Evolutionary conservation across 2,329 filamentous ascomycete genomes (phyloP).

Genomic region (Leptographium lundbergii): DNA sequence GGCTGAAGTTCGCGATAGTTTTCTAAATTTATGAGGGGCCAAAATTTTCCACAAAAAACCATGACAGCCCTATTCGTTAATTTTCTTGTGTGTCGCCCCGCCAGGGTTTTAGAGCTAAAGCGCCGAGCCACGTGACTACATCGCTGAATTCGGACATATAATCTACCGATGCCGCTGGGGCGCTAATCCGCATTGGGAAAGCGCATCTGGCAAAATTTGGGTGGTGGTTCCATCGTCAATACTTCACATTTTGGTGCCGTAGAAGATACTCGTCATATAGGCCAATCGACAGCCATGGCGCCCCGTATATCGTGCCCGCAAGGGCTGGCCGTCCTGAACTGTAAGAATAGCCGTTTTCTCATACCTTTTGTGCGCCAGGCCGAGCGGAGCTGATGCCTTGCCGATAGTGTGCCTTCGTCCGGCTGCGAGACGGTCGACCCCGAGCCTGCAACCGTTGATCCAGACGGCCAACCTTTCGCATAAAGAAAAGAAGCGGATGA

Average conservation of each 20-base stretch:
- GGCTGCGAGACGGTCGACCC: slow-evolving; percentile 28
- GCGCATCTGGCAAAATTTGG: slow-evolving; percentile 6
- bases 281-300: slow-evolving; percentile 41
- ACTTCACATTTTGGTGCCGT: background rate
- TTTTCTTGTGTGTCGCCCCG: slow-evolving; percentile 7
- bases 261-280: background rate
- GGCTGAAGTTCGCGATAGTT: slow-evolving; percentile 4
- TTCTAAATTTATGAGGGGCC: slow-evolving; percentile 9
- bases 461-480: slow-evolving; percentile 52
- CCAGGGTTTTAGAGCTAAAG: slow-evolving; percentile 3
- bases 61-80: slow-evolving; percentile 8
- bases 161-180: background rate
- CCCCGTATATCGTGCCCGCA: slow-evolving; percentile 50
- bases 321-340: slow-evolving; percentile 44
- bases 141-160: background rate
- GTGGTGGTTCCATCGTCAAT: slow-evolving; percentile 1
- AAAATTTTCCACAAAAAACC: slow-evolving; percentile 7
- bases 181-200: slow-evolving; percentile 2
- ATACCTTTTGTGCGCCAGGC: slow-evolving; percentile 11
- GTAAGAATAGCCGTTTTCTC: slow-evolving; percentile 31
- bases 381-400: slow-evolving; percentile 1
- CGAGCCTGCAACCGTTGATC: slow-evolving; percentile 43
- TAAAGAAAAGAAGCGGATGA: slow-evolving; percentile 51
- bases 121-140: slow-evolving; percentile 4
- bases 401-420: slow-evolving; percentile 47